Conservation (phyloP, 345 rosid species). For the Brassica napus region DNA sequence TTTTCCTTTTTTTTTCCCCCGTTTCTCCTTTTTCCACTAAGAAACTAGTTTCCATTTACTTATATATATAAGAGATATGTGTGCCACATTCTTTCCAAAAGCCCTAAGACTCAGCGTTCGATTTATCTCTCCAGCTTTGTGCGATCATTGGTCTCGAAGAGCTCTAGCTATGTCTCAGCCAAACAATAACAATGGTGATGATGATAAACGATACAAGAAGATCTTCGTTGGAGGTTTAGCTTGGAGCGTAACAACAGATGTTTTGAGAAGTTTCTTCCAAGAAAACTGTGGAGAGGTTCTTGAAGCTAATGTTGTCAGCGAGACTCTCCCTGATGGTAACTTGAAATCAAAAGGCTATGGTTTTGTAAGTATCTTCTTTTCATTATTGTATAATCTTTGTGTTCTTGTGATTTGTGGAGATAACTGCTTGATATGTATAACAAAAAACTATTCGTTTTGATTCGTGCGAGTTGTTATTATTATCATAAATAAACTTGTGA, state of each 20-base stretch:
- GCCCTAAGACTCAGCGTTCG: not conserved
- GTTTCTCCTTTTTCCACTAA: not conserved
- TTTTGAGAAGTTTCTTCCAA: not conserved
- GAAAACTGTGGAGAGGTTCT: slow-evolving; percentile 4
- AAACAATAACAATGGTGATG: not conserved
- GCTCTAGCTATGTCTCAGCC: not conserved
- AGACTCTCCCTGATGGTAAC: not conserved
- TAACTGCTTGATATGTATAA: not conserved
- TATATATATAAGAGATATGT: not conserved
- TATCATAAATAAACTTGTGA: not conserved
- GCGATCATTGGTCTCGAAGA: not conserved
- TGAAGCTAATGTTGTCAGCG: slow-evolving; percentile 20
- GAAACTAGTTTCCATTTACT: not conserved
- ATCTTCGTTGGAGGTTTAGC: slow-evolving; percentile 27
- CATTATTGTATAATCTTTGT: not conserved
- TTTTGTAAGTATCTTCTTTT: slow-evolving; percentile 19
- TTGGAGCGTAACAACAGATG: slow-evolving; percentile 1
- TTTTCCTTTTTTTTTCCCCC: not conserved
- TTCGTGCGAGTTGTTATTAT: not conserved
- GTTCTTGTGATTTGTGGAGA: not conserved
- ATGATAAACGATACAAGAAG: not conserved
- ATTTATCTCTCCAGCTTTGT: not conserved
- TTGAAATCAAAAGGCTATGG: slow-evolving; percentile 28
- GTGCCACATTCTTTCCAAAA: not conserved
- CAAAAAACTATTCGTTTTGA: not conserved